Evolutionary conservation across 2,329 filamentous ascomycete species (phyloP), one percentile per base, ranked within the genome.

Genomic region (Fusarium temperatum): DNA sequence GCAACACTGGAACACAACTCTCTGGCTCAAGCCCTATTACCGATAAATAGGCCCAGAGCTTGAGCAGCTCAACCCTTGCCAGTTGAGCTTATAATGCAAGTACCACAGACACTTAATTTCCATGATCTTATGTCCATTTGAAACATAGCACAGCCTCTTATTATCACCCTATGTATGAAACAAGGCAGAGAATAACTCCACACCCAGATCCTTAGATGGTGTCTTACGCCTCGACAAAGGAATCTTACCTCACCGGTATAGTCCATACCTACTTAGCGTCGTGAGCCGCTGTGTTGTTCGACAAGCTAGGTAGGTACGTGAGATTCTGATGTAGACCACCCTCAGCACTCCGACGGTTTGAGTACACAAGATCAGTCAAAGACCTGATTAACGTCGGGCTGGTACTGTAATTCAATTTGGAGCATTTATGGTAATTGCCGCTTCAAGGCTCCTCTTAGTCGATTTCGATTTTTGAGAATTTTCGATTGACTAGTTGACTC

Each of bases 81-180:
- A 28, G 24, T 55, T 51, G 48, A 63, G 47, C 47, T 63, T 58
- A 42, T 42, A 65, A 57, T 51, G 15, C 45, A 38, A 32, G 63
- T 44, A 57, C 36, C 55, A 61, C 45, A 59, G 36, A 36, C 35
- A 54, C 32, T 70, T 41, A 42, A 44, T 60, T 24, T 60, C 67
- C 59, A n/a, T 51, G 44, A 53, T 39, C 36, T 53, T 41, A 28
- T 35, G 24, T 36, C 41, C 47, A 45, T 45, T 48, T 58, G 59
- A 68, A 58, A 67, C 58, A 67, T 71, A 45, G 44, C 72, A 75
- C 67, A 75, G 72, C 72, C 72, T 74, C 71, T 66, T 63, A 39
- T 50, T 35, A 56, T 44, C 39, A 57, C 42, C 50, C 44, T 66
- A 26, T 28, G 36, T 44, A 42, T 30, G 45, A 59, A 50, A 59